Base-by-base conservation (phyloP, 2,329 filamentous ascomycete species). In the Fusarium oxysporum region DNA sequence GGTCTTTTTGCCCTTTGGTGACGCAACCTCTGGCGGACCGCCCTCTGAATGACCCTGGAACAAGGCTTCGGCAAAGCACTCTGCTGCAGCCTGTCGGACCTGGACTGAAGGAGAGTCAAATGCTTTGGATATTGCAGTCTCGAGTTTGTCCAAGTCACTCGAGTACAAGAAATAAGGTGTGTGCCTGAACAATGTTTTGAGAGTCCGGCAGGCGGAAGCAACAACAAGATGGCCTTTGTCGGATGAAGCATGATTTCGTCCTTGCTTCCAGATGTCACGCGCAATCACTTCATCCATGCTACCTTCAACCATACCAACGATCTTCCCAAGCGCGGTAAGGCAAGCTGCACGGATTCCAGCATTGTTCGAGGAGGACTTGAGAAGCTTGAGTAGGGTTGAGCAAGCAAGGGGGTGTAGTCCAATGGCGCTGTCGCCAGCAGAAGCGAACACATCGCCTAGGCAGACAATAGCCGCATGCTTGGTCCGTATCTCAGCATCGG, bases 201-300 rank as follows among this genome's bases (percentile, higher is more conserved):
- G 83, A 79, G 94, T 97, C 73, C 91, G 91, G 78, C 93, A 97
- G 13, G 94, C 93, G 63, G 91, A 89, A 21, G 92, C 88, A 80
- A 97, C 90, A 12, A 96, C 95, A 38, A 97, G 87, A 6, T 91
- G 87, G 8, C 94, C 93, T 82, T 96, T 98, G 81, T 99, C 97
- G 67, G 87, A 87, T 1, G 91, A 87, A 33, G 92, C 92, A 75
- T 92, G 88, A 81, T 88, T 94, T 71, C 96, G 91, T 32, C 91
- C 92, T 80, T 96, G 93, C 82, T 98, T 99, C 94, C 95, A 98
- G 21, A 97, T 90, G 80, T 98, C 95, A 78, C 95, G 91, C n/a
- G 93, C 93, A 41, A 95, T 87, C 61, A 85, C 86, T 81, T 99
- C 96, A 76, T 99, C 96, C 77, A 96, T 87, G 68, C 93, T 94